phyloP scores from a whole-genome alignment of 2,329 filamentous ascomycete species.

The Penicillium nordicum region DNA sequence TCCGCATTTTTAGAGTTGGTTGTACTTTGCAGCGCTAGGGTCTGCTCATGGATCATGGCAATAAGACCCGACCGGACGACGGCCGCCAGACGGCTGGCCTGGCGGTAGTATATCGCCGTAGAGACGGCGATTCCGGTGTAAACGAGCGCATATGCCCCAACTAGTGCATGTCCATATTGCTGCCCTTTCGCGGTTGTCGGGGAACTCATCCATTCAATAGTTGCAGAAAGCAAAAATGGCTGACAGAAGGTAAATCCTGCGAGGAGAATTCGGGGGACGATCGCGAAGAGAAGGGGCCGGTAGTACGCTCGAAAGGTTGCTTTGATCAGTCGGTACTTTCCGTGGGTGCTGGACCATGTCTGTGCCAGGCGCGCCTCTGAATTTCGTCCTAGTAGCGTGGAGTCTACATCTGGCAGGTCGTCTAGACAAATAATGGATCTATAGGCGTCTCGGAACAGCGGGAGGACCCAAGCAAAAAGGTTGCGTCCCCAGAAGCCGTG shows the following conservation, averaged over 20 bases:
- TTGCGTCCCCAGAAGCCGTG: conserved; percentile 45
- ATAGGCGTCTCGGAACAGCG: conserved; percentile 45
- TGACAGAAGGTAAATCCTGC: conserved; percentile 9
- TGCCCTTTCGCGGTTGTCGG: conserved; percentile 5
- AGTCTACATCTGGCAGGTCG: conserved; percentile 44
- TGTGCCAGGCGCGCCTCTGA: background rate
- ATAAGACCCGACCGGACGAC: too few relatives aligned
- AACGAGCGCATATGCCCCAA: conserved; percentile 31
- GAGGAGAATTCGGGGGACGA: conserved; percentile 26
- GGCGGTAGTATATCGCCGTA: too few relatives aligned
- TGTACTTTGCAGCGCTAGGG: too few relatives aligned
- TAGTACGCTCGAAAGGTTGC: conserved; percentile 13
- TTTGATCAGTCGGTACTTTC: conserved; percentile 5
- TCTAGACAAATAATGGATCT: conserved; percentile 38
- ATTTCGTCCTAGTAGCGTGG: background rate
- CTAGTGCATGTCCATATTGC: conserved; percentile 26
- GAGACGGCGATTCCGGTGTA: conserved; percentile 31
- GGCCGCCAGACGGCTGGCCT: too few relatives aligned
- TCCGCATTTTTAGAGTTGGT: too few relatives aligned
- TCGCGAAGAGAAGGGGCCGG: conserved; percentile 14
- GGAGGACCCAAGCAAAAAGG: conserved; percentile 50
- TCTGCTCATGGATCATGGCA: too few relatives aligned
- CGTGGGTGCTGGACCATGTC: background rate
- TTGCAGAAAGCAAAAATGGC: background rate
- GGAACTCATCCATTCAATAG: conserved; percentile 13